These are phyloP conservation scores for Staphylotrichum tortipilum DNA, from an alignment of 495 filamentous ascomycete genomes.

Conservation along the genomic window DNA sequence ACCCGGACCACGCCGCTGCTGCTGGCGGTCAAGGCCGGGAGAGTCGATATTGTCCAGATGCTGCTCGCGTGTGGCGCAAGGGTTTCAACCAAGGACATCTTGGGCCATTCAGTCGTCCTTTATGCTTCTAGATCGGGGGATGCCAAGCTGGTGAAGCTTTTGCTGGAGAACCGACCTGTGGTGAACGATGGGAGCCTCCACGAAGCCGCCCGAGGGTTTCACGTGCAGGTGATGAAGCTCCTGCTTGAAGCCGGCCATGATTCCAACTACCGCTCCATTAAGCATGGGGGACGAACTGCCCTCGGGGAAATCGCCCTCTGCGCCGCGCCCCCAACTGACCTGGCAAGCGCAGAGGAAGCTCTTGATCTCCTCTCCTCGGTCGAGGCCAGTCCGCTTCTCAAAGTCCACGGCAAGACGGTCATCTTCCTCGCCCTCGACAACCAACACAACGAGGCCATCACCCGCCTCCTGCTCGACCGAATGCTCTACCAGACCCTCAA, in stretches of 20 bases:
- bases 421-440: constrained; percentile 38
- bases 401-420: constrained; percentile 30
- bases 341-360: constrained; percentile 23
- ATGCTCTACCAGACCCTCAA: constrained; percentile 32
- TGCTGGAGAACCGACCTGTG: constrained; percentile 12
- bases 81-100: constrained; percentile 28
- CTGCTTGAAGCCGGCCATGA: constrained; percentile 34
- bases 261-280: constrained; percentile 32
- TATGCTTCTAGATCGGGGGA: constrained; percentile 26
- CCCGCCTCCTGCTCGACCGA: constrained; percentile 24
- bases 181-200: constrained; percentile 39
- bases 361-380: constrained; percentile 30
- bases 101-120: constrained; percentile 34
- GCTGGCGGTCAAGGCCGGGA: constrained; percentile 27
- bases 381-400: constrained; percentile 30
- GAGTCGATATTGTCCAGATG: constrained; percentile 27
- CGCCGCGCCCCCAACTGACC: constrained; percentile 21
- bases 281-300: constrained; percentile 34
- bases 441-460: constrained; percentile 27
- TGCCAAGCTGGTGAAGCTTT: constrained; percentile 11
- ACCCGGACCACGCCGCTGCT: constrained; percentile 33
- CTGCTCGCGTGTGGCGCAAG: constrained; percentile 32
- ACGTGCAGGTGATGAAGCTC: constrained; percentile 28
- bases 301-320: constrained; percentile 36
- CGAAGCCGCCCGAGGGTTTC: constrained; percentile 33